phyloP scores from a whole-genome alignment of 257 asterid genomes.

The Forsythia suspensa region DNA sequence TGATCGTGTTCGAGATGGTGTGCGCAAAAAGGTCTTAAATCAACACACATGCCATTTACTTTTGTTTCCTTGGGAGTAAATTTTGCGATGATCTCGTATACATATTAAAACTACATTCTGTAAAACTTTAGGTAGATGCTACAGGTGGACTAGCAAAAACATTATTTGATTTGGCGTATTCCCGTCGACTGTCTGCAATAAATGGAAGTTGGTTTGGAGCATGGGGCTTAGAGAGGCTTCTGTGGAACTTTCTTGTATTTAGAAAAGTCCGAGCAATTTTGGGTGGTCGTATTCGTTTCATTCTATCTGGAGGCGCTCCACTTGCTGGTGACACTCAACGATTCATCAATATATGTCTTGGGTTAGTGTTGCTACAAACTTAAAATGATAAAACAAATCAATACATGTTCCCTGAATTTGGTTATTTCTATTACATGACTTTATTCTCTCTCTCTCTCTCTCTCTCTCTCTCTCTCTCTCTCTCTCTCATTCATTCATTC shows the following conservation, averaged over 20 bases:
- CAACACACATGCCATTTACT: conserved; percentile 10
- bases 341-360: conserved; percentile 93
- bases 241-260: conserved; percentile 88
- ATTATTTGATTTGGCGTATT: conserved; percentile 83
- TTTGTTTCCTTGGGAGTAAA: background rate
- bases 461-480: background rate
- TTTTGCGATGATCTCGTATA: background rate
- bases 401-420: background rate
- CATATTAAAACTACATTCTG: conserved; percentile 7
- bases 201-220: conserved; percentile 99
- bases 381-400: background rate
- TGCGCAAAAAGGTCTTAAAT: conserved; percentile 76
- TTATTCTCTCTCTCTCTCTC: background rate
- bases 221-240: conserved; percentile 87
- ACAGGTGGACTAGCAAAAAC: conserved; percentile 82
- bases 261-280: conserved; percentile 88
- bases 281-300: conserved; percentile 92
- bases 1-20: conserved; percentile 97
- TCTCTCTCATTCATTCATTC: background rate
- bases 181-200: conserved; percentile 76
- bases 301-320: conserved; percentile 98
- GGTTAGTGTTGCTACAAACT: conserved; percentile 57
- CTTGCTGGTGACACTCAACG: conserved; percentile 95
- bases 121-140: conserved; percentile 71
- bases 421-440: background rate